A percentile compares a stretch with the other conserved stretches of the same genome.
Evolutionary conservation across 805 yeast species (phyloP).

Genomic region (Citeromyces matritensis): DNA sequence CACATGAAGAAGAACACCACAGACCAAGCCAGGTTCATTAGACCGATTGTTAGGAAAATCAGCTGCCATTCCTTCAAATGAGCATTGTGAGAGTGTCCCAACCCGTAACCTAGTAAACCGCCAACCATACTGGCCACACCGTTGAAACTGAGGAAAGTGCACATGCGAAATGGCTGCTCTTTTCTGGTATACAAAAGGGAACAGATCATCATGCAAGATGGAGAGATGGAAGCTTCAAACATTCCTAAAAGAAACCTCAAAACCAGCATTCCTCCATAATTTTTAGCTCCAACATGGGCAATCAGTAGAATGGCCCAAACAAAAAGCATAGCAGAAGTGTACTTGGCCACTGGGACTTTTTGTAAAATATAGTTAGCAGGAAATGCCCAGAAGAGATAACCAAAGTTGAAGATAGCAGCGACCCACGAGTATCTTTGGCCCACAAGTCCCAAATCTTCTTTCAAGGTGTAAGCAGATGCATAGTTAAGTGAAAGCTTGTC

Average conservation of each 20-base stretch:
- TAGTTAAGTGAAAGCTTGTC: constrained; percentile 39
- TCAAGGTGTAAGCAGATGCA: constrained; percentile 37
- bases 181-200: constrained; percentile 17
- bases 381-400: constrained; percentile 45
- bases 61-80: constrained; percentile 42
- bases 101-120: constrained; percentile 42
- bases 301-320: constrained; percentile 33
- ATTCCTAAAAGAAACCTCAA: constrained; percentile 35
- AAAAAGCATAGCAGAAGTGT: constrained; percentile 17
- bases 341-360: constrained; percentile 18
- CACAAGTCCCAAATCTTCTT: constrained; percentile 19
- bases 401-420: constrained; percentile 48
- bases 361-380: constrained; percentile 26
- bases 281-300: constrained; percentile 27
- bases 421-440: constrained; percentile 36
- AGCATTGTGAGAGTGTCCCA: constrained; percentile 19
- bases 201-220: constrained; percentile 18
- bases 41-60: constrained; percentile 44
- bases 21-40: constrained; percentile 38
- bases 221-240: constrained; percentile 16
- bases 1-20: constrained; percentile 27
- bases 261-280: constrained; percentile 28
- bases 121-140: constrained; percentile 35
- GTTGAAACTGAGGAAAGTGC: constrained; percentile 26
- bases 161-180: constrained; percentile 16